Base-by-base conservation (phyloP, 106 monocot genomes). In the Alisma plantagoaquatica region DNA sequence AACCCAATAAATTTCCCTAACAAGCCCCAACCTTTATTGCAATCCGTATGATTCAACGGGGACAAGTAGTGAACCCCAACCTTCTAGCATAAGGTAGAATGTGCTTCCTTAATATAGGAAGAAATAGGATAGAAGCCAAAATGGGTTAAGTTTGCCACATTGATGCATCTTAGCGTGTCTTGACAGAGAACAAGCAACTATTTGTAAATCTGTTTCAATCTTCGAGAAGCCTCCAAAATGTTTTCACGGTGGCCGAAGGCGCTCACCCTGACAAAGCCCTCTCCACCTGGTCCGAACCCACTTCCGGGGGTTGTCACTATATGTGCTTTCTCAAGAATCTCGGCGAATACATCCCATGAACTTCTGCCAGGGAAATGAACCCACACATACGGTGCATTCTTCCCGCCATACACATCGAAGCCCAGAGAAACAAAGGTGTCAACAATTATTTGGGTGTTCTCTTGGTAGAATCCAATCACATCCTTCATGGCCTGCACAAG, bases 351-450 rank as follows among this genome's bases (percentile, higher is more conserved):
- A 28, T 94, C 94, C 94, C 87, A 94, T 1, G 94, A 94, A 57
- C 75, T 88, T 41, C 79, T 49, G 2, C 70, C 88, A 1, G 94
- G 94, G 31, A 94, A 94, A 46, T 88, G 88, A 4, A 94, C 88
- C 94, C 94, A 94, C 31, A 84, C 94, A 51, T 94, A 94, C 5
- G 94, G 94, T n/a, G 94, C 94, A 48, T 94, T 94, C 54, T 57
- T 80, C 23, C 83, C 94, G 2, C 94, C 83, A 41, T 88, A 88
- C 1, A 94, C 94, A 24, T 76, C 53, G 46, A 94, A 94, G 27
- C 94, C 94, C 33, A 94, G 71, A 3, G 83, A 77, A 5, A 67
- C 76, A 57, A 94, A 94, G 0, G 88, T 94, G 11, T 88, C 77
- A 0, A 84, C 73, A 23, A 94, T 83, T 20, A 94, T 80, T 9